phyloP scores from a whole-genome alignment of 73 alveolate genomes.

The Tetrahymena malaccensis region DNA sequence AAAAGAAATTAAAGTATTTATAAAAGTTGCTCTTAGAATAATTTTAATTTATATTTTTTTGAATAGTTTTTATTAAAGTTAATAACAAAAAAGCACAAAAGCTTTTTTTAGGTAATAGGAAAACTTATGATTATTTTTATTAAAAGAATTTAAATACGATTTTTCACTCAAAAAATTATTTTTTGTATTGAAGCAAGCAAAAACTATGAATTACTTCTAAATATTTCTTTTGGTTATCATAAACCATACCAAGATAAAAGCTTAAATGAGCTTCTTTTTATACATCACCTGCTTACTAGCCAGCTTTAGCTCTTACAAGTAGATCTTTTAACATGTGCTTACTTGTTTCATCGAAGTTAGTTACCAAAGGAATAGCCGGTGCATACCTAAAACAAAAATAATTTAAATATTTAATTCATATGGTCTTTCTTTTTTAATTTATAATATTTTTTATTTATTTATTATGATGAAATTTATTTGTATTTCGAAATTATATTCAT shows the following conservation, averaged over 20 bases:
- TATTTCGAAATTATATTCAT: too few relatives aligned
- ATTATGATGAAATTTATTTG: too few relatives aligned
- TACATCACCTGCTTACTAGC: slow-evolving; percentile 93
- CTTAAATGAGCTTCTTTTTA: slow-evolving; percentile 98
- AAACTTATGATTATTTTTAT: too few relatives aligned
- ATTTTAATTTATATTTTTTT: too few relatives aligned
- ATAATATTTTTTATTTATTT: too few relatives aligned
- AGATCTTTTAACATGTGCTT: slow-evolving; percentile 79
- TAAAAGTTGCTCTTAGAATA: too few relatives aligned
- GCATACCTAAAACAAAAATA: slow-evolving; percentile 59
- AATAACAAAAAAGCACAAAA: too few relatives aligned
- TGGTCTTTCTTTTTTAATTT: background rate
- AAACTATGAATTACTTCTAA: slow-evolving; percentile 46
- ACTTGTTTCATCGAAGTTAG: slow-evolving; percentile 52
- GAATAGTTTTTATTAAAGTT: background rate
- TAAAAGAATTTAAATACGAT: too few relatives aligned
- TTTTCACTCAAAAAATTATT: too few relatives aligned
- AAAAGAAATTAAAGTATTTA: too few relatives aligned
- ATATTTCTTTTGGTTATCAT: slow-evolving; percentile 87
- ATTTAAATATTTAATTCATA: background rate
- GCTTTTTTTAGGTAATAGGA: background rate
- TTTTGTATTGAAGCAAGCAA: too few relatives aligned
- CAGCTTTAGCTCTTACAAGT: slow-evolving; percentile 93
- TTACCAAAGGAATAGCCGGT: slow-evolving; percentile 88
- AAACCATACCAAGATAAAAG: slow-evolving; percentile 87